Evolutionary conservation across 768 basidiomycete species (phyloP), one percentile per base, ranked within the genome.

Genomic region (Russula ochroleuca): DNA sequence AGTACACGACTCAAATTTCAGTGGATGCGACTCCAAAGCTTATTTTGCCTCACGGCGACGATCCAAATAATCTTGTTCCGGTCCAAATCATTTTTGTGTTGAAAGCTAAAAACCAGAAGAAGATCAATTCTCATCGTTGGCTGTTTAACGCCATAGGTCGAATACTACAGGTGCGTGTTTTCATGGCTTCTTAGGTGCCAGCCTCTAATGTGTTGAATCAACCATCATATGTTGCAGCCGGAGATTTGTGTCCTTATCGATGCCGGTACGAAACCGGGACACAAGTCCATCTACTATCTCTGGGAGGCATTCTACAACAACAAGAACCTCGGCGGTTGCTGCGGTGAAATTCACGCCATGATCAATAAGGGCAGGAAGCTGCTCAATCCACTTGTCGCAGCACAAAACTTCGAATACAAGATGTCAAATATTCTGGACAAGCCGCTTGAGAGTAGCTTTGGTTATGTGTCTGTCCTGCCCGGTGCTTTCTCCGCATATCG

Each of bases 381-480:
- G 28, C 74, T 98, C 64, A 98, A 98, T 71, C 95, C 93, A 21
- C 78, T 94, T 54, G 83, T 98, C 35, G 95, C 95, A 9, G 94
- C 95, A 17, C 95, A 98, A 74, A 97, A 98, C 76, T 95, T 95
- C 70, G 94, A 95, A 77, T 97, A 97, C 78, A 97, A 94, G 78
- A 96, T 98, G 92, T 94, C 92, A 50, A 97, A 98, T 75, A 97
- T 98, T 71, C 79, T 98, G 33, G 93, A 95, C 74, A 95, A 97
- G 73, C 95, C 95, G 1, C 80, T 94, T 57, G 95, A 98, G 76
- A 94, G 92, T 73, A 88, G 90, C 67, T 98, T 98, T 70, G 95
- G 95, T 35, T 98, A 97, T 69, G 92, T 94, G 11, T 94, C 92
- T 43, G 95, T 98, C 67, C 78, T 97, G 60, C 95, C 95, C 57